Evolutionary conservation across 805 yeast genomes (phyloP).

Genomic region (Saccharomyces mikatae): DNA sequence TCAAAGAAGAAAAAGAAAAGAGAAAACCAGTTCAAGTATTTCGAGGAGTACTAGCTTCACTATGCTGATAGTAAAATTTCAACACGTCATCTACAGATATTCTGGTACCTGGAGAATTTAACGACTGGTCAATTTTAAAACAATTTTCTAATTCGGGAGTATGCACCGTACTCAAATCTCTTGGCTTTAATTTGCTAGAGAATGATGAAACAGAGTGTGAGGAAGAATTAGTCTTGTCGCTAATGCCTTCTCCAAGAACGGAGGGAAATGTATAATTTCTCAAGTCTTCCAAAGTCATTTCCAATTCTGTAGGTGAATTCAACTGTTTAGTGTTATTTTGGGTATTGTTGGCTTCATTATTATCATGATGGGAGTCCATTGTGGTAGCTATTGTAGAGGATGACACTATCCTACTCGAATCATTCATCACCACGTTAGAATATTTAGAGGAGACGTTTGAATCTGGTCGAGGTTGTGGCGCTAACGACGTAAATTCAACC

Average conservation of each 20-base stretch:
- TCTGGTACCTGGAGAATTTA: slow-evolving; percentile 15
- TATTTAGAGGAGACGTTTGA: background rate
- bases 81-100: slow-evolving; percentile 27
- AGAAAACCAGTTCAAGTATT: background rate
- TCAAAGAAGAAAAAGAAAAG: background rate
- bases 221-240: background rate
- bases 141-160: slow-evolving; percentile 20
- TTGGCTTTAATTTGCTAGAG: background rate
- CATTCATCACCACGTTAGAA: background rate
- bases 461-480: background rate
- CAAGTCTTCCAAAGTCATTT: slow-evolving; percentile 1
- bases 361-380: background rate
- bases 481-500: background rate
- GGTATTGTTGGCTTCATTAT: background rate
- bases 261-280: slow-evolving; percentile 1
- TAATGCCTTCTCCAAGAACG: background rate
- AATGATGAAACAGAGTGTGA: background rate
- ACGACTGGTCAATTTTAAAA: background rate
- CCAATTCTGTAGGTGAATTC: background rate
- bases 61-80: slow-evolving; percentile 22
- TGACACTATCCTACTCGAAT: slow-evolving; percentile 17
- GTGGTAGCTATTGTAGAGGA: slow-evolving; percentile 28
- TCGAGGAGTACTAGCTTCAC: slow-evolving; percentile 18
- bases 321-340: background rate
- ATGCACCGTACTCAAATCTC: background rate